Conservation (phyloP, 1,139 yeast species). For the Blastobotrys malaysiensis region DNA sequence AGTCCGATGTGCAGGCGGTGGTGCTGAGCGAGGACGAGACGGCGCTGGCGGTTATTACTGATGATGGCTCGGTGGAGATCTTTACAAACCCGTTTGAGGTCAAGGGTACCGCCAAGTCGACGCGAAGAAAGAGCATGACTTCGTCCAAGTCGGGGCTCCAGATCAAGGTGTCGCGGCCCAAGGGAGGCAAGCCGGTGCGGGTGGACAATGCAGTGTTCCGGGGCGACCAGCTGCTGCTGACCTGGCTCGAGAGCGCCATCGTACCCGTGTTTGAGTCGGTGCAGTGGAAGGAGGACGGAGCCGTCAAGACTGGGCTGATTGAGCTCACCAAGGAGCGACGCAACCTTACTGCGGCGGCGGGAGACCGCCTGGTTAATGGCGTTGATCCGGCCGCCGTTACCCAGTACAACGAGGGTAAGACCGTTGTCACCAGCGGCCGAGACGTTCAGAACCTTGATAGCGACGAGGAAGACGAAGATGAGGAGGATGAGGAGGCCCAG, state of each 20-base stretch:
- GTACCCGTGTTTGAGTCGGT: slow-evolving; percentile 60
- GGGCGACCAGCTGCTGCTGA: slow-evolving; percentile 41
- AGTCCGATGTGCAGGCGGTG: slow-evolving; percentile 51
- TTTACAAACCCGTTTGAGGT: slow-evolving; percentile 50
- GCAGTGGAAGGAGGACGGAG: slow-evolving; percentile 45
- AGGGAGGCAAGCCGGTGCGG: slow-evolving; percentile 31
- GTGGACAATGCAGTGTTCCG: slow-evolving; percentile 43
- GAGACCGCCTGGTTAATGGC: slow-evolving; percentile 39
- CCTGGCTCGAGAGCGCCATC: slow-evolving; percentile 72
- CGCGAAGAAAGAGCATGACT: slow-evolving; percentile 31
- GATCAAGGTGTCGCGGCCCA: slow-evolving; percentile 23
- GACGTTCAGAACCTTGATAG: slow-evolving; percentile 46
- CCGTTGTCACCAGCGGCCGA: slow-evolving; percentile 41
- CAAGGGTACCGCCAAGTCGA: slow-evolving; percentile 15
- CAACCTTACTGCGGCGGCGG: slow-evolving; percentile 16
- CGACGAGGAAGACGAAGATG: slow-evolving; percentile 27
- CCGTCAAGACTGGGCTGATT: slow-evolving; percentile 20
- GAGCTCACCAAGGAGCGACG: slow-evolving; percentile 20
- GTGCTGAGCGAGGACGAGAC: slow-evolving; percentile 34
- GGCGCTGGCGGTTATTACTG: slow-evolving; percentile 54
- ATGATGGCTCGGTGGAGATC: slow-evolving; percentile 58
- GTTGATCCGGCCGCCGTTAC: slow-evolving; percentile 67
- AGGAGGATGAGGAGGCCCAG: slow-evolving; percentile 31
- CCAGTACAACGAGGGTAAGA: slow-evolving; percentile 60
- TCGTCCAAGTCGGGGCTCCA: slow-evolving; percentile 23